phyloP scores from a whole-genome alignment of 768 basidiomycete species.

The Suillus clintonianus region DNA sequence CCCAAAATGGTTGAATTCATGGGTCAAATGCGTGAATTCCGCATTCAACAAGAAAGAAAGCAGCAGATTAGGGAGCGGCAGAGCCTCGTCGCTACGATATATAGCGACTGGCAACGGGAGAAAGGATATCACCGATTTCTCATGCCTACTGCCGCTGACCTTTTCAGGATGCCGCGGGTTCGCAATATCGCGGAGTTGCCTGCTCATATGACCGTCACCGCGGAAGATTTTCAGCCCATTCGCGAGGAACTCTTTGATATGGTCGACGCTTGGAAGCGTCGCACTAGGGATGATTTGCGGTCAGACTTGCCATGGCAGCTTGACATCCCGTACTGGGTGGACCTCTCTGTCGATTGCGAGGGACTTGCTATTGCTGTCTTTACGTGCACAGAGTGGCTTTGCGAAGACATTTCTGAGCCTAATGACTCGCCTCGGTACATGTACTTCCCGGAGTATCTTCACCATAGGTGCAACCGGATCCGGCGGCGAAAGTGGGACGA shows the following conservation, averaged over 20 bases:
- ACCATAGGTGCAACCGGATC: constrained; percentile 8
- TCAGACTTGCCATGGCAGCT: background rate
- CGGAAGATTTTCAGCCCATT: background rate
- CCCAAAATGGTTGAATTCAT: constrained; percentile 9
- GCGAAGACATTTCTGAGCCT: background rate
- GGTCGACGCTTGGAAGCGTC: background rate
- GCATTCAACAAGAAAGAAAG: constrained; percentile 9
- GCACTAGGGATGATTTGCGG: constrained; percentile 7
- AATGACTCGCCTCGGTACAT: constrained; percentile 20
- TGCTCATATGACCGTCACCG: background rate
- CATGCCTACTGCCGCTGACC: constrained; percentile 2
- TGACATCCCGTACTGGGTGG: constrained; percentile 7
- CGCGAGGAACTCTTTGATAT: background rate
- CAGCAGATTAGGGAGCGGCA: background rate
- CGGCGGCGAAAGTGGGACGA: background rate
- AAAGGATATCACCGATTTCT: background rate
- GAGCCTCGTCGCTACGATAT: background rate
- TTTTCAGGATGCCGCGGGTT: background rate
- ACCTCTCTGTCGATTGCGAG: constrained; percentile 7
- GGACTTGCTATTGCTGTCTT: constrained; percentile 16
- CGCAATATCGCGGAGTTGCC: background rate
- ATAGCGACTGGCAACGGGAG: constrained; percentile 1
- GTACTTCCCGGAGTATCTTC: constrained; percentile 5
- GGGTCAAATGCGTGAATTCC: constrained; percentile 12
- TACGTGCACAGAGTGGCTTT: background rate